Base-by-base conservation (phyloP, 345 rosid species). In the Crucihimalaya himalaica region DNA sequence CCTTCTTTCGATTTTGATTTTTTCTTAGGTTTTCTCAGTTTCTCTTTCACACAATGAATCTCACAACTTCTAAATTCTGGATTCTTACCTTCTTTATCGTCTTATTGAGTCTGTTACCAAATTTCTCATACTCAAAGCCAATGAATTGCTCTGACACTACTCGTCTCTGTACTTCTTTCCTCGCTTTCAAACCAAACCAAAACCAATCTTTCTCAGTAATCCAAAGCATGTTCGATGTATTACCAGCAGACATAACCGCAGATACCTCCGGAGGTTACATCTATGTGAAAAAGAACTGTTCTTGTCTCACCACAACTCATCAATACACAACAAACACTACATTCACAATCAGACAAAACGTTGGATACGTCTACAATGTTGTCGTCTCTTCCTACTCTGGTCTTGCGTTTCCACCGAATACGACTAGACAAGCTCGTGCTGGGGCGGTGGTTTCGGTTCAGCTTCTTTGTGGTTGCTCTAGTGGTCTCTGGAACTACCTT, bases 401-500 rank as follows among this genome's bases (percentile, higher is more conserved):
- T 79, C 89, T 94, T 18, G 93, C 88, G 18, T 64, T 88, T 63
- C 73, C 84, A 51, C 86, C 87, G 14, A 88, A 88, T 68, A 79
- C 71, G 2, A 78, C 82, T 6, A 81, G 97, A 76, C 54, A 20
- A 66, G 91, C 90, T 8, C 79, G 85, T 57, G 68, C 78, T 20
- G 96, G 87, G 23, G 81, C 86, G 0, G 97, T 94, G 13, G 92
- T 94, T 59, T 86, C 91, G 0, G 75, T 89, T 84, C 82, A 94
- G 85, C 77, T 94, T 80, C 87, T 88, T 31, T 94, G 98, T 75
- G 96, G 97, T 27, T 94, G 98, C 71, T 94, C 98, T 2, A 94
- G 91, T 81, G 94, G 96, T 72, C 52, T 89, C 70, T 94, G 97
- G 98, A 94, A 91, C 82, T 94, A 94, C 68, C 84, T 94, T 75